Percentiles rank a stretch among this genome's conserved stretches.
Conservation (phyloP, 78 protist species). For the Dictyostelium brefeldianum region DNA sequence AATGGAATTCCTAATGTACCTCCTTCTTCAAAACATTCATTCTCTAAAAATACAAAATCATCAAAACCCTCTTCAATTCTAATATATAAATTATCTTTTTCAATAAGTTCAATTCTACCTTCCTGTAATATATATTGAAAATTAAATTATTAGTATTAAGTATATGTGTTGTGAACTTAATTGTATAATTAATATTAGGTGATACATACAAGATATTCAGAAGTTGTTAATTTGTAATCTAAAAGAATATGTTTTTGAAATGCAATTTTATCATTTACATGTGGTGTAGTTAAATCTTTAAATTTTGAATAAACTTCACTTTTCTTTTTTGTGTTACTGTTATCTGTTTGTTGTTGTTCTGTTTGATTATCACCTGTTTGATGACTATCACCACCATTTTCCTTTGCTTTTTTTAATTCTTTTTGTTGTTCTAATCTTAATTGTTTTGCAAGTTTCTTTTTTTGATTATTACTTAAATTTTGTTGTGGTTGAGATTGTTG, state of each 20-base stretch:
- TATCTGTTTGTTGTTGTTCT: no score
- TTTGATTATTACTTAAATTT: background rate
- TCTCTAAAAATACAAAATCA: background rate
- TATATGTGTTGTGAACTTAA: no score
- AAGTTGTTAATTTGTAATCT: background rate
- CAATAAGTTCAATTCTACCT: background rate
- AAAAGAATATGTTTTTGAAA: conserved; percentile 17
- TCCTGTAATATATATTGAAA: background rate
- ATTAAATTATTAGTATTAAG: background rate
- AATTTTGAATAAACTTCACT: background rate
- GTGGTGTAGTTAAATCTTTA: background rate
- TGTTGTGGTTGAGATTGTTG: background rate
- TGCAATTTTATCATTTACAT: conserved; percentile 12
- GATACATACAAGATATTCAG: conserved; percentile 12
- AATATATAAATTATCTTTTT: background rate
- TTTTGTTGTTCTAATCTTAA: background rate
- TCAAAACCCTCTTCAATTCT: background rate
- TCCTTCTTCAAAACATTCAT: conserved; percentile 17
- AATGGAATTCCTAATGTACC: background rate
- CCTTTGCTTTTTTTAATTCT: background rate
- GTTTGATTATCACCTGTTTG: background rate
- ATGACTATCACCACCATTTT: background rate
- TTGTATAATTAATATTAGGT: no score
- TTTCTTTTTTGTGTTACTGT: background rate
- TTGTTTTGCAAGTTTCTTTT: background rate